Evolutionary conservation across 2,329 filamentous ascomycete species (phyloP).

Genomic region (Akanthomyces dipterigenus): DNA sequence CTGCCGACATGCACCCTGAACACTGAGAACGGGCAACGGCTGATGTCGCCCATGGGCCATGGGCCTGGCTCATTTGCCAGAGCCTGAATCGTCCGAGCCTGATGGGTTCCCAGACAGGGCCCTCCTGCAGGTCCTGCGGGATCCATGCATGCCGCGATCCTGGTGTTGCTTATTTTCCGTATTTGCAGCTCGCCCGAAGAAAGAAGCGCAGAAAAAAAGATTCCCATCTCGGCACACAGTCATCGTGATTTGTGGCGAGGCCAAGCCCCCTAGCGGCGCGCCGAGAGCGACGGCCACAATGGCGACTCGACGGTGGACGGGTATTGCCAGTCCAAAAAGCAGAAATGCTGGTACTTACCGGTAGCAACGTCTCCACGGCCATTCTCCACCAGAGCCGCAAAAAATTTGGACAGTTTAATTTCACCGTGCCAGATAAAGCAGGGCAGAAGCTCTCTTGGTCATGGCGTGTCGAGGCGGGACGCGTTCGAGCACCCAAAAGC

Average conservation of each 20-base stretch:
- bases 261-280: background rate
- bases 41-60: background rate
- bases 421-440: background rate
- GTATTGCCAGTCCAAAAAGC: background rate
- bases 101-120: background rate
- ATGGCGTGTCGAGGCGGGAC: background rate
- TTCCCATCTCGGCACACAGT: background rate
- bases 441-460: background rate
- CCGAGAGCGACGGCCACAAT: background rate
- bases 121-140: background rate
- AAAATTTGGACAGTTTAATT: background rate
- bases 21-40: background rate
- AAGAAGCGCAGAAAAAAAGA: background rate
- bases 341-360: background rate
- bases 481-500: background rate
- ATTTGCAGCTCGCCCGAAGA: background rate
- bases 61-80: conserved; percentile 1
- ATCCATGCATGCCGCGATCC: conserved; percentile 3
- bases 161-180: background rate
- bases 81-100: conserved; percentile 1
- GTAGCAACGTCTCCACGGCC: background rate
- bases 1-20: background rate
- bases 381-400: background rate
- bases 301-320: background rate
- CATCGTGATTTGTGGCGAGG: background rate